These are phyloP conservation scores for Aphanocladium album DNA, from an alignment of 2,329 filamentous ascomycete species.

Conservation along the genomic window DNA sequence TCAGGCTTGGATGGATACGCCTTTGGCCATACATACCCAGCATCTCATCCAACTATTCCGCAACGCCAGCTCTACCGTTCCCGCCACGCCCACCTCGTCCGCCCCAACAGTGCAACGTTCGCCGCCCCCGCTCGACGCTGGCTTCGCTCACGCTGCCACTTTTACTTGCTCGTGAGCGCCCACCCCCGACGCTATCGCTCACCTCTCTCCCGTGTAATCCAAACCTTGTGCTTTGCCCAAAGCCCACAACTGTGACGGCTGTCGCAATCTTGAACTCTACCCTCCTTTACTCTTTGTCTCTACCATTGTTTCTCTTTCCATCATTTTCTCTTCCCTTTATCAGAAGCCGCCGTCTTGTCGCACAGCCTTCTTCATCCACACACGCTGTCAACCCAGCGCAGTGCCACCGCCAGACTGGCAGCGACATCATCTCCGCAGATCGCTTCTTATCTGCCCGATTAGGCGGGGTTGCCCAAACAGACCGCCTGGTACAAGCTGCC, in stretches of 20 bases:
- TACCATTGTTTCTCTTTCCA: neutral
- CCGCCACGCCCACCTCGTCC: neutral
- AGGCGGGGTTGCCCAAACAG: conserved; percentile 11
- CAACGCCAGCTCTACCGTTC: neutral
- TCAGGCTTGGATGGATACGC: too few species aligned
- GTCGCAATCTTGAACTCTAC: neutral
- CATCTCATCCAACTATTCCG: too few species aligned
- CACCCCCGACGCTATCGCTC: neutral
- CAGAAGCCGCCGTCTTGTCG: too few species aligned
- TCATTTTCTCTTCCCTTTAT: neutral
- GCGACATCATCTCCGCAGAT: conserved; percentile 6
- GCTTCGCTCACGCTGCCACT: conserved; percentile 9
- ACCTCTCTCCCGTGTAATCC: too few species aligned
- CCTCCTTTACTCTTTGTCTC: neutral
- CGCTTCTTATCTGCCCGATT: conserved; percentile 7
- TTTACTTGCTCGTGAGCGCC: conserved; percentile 1
- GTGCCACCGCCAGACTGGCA: too few species aligned
- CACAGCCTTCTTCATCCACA: neutral
- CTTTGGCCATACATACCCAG: too few species aligned
- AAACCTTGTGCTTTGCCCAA: neutral
- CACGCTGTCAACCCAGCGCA: neutral
- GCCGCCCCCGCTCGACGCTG: neutral
- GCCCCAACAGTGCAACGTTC: neutral
- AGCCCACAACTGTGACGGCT: too few species aligned
- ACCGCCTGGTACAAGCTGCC: conserved; percentile 11